phyloP scores from a whole-genome alignment of 768 basidiomycete species.

The Tricholoma flavovirens region DNA sequence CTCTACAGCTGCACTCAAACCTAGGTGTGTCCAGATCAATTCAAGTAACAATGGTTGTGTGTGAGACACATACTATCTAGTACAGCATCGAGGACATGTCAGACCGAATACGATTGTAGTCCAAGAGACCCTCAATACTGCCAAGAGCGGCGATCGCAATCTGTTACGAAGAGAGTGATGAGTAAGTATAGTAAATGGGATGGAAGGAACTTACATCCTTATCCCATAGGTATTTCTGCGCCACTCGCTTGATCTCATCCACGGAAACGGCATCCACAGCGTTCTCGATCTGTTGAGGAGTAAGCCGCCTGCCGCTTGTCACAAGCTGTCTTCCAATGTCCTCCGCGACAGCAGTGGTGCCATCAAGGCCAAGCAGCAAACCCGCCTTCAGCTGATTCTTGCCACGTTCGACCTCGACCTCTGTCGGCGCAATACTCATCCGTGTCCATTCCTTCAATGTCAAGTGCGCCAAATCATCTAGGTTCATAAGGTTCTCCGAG shows the following conservation, averaged over 20 bases:
- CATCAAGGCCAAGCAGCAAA: conserved; percentile 84
- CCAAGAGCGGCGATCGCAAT: conserved; percentile 87
- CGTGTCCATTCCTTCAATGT: conserved; percentile 94
- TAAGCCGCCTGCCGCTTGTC: conserved; percentile 84
- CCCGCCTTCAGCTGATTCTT: conserved; percentile 98
- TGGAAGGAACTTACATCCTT: conserved; percentile 62
- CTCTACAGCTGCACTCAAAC: neutral
- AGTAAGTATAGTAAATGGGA: conserved; percentile 3
- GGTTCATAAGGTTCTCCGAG: conserved; percentile 88
- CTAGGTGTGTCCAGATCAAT: neutral
- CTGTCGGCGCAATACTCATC: conserved; percentile 83
- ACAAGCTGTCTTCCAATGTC: conserved; percentile 98
- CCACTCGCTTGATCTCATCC: conserved; percentile 89
- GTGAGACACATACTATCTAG: conserved; percentile 31
- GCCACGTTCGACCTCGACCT: conserved; percentile 89
- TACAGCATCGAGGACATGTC: conserved; percentile 80
- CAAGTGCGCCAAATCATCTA: conserved; percentile 92
- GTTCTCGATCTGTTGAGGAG: conserved; percentile 90
- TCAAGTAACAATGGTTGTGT: neutral
- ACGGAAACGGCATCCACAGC: conserved; percentile 86
- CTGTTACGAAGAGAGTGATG: conserved; percentile 30
- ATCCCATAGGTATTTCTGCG: conserved; percentile 96
- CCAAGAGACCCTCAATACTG: conserved; percentile 84
- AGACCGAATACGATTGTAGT: conserved; percentile 85
- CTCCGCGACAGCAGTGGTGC: conserved; percentile 95